Evolutionary conservation across 1,284 basidiomycete species (phyloP), one percentile per base, ranked within the genome.

Genomic region (Trametes pubescens): DNA sequence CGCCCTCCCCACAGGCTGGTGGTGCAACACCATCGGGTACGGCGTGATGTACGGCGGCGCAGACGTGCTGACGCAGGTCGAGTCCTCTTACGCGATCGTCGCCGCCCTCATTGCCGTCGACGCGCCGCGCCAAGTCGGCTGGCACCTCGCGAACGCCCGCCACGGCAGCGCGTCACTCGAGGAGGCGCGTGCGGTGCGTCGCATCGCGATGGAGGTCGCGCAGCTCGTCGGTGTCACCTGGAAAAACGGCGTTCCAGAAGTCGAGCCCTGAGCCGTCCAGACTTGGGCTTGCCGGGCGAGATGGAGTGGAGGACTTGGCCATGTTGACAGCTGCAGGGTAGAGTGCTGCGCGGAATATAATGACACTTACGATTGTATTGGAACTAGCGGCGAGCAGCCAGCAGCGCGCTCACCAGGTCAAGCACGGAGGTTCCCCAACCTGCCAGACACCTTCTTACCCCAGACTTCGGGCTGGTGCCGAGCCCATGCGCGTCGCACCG

Each of bases 81-180:
- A 85, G 72, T 80, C 79, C 9, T 82, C 83, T 6, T 86, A 81
- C 68, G 76, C 79, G 18, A 72, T 86, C 49, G 80, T 84, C 22
- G 79, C 84, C 35, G 78, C 83, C 3, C 79, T 85, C 46, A 82
- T 86, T 64, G 80, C 82, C 0, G 77, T 76, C 52, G 84, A 86
- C 69, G 82, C 82, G 49, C 83, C 84, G 2, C 80, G 78, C 52
- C 85, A 87, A 67, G 81, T 84, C 35, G 75, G 71, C n/a, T 87
- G 85, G 84, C 85, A 87, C 70, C 77, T 86, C 11, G 77, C 79
- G 37, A 82, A 82, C 43, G 83, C 67, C 56, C 77, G 74, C 53
- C 68, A 74, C 53, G 72, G 72, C 26, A 77, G 78, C 13, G 77
- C 77, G 34, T 74, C 69, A 22, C 62, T 72, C 22, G 73, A 74